phyloP scores from a whole-genome alignment of 2,329 filamentous ascomycete genomes.

The Diaporthe longicolla region DNA sequence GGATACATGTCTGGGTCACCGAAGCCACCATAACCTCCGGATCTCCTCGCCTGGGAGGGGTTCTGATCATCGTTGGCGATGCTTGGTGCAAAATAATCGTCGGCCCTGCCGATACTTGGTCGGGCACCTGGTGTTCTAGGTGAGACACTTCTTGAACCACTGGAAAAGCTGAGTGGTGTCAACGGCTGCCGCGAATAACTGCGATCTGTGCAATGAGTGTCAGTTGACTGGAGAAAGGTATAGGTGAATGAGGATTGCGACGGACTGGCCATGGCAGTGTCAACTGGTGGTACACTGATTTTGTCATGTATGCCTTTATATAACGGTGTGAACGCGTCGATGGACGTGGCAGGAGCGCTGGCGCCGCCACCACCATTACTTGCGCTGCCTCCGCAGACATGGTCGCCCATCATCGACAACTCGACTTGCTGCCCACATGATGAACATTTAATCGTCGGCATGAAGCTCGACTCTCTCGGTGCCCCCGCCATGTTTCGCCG shows the following conservation, averaged over 20 bases:
- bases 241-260: slow-evolving; percentile 35
- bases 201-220: slow-evolving; percentile 61
- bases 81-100: slow-evolving; percentile 62
- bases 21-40: slow-evolving; percentile 66
- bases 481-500: slow-evolving; percentile 59
- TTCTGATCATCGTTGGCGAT: slow-evolving; percentile 58
- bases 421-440: slow-evolving; percentile 83
- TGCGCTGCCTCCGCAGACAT: slow-evolving; percentile 73
- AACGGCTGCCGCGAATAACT: slow-evolving; percentile 69
- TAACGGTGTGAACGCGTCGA: slow-evolving; percentile 56
- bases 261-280: slow-evolving; percentile 69
- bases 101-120: slow-evolving; percentile 58
- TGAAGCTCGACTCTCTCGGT: slow-evolving; percentile 75
- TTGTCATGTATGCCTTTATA: slow-evolving; percentile 56
- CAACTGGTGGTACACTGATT: slow-evolving; percentile 62
- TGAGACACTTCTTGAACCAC: slow-evolving; percentile 73
- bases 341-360: slow-evolving; percentile 47
- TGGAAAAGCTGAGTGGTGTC: slow-evolving; percentile 74
- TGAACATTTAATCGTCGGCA: slow-evolving; percentile 91
- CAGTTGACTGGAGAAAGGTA: slow-evolving; percentile 47
- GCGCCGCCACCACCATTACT: slow-evolving; percentile 48
- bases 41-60: slow-evolving; percentile 56
- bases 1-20: slow-evolving; percentile 55
- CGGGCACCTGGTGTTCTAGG: slow-evolving; percentile 69
- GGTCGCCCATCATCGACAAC: slow-evolving; percentile 88